Base-by-base conservation (phyloP, 306 rosid species). In the Gleditsia sinensis region DNA sequence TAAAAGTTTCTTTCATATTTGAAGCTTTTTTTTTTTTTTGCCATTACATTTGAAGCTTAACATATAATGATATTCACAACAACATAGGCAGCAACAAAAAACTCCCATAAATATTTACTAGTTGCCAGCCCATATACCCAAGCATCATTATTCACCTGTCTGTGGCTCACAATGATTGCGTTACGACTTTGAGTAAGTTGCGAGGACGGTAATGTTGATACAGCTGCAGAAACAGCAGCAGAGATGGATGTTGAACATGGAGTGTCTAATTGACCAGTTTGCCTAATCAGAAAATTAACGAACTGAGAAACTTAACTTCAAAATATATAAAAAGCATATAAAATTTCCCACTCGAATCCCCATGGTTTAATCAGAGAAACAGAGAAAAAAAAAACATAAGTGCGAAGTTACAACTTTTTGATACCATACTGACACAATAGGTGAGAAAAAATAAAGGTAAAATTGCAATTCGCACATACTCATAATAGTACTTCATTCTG, bases 151-250 rank as follows among this genome's bases (percentile, higher is more conserved):
- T n/a, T 57, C 6, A 94, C 97, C 95, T 94, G 98, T 84, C 98
- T 88, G 67, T 94, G 85, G 88, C 97, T 94, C 39, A 94, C 96
- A 62, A 92, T 90, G 74, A 94, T 94, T 10, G 96, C 84, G 83
- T 92, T 94, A 40, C 93, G 99, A 80, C 25, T 88, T 77, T 81
- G 91, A 36, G 72, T 53, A 14, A 45, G 43, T 30, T 57, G 83
- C 6, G 95, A 68, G 1, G 86, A 66, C 12, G 74, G 57, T 9
- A 65, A 27, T 0, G 59, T 25, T 4, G 85, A 71, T 2, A 88
- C 80, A 76, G 85, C 34, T 37, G 81, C 70, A 71, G 88, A 34
- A 16, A 76, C 72, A 69, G 85, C 19, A 10, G 88, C 34, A 51
- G 86, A 60, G 32, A 88, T 58, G 1, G 89, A 83, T 6, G 92